Conservation (phyloP, 2,329 filamentous ascomycete genomes). For the Monosporascus ibericus region DNA sequence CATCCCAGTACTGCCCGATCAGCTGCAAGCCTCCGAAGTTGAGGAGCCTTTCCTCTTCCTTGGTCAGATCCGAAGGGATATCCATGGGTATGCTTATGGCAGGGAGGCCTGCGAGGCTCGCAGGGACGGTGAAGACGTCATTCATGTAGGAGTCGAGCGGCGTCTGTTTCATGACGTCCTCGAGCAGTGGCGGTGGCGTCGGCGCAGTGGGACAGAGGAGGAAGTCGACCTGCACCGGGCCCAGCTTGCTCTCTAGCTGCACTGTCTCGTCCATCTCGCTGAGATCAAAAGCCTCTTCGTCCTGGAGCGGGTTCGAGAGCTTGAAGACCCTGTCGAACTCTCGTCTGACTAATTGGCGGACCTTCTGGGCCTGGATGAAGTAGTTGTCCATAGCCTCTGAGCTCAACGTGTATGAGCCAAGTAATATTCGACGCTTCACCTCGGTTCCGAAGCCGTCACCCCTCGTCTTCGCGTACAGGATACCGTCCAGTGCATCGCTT, state of each 20-base stretch:
- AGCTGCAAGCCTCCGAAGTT: conserved; percentile 61
- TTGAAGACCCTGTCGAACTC: conserved; percentile 82
- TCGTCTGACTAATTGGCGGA: conserved; percentile 73
- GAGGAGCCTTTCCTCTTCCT: conserved; percentile 29
- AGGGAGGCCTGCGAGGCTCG: conserved; percentile 84
- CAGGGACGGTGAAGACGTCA: conserved; percentile 93
- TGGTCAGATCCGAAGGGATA: conserved; percentile 23
- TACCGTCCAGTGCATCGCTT: conserved; percentile 51
- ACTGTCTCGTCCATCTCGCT: conserved; percentile 52
- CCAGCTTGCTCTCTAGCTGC: conserved; percentile 48
- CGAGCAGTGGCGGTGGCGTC: conserved; percentile 61
- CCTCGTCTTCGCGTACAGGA: conserved; percentile 71
- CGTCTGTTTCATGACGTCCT: conserved; percentile 47
- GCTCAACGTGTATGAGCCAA: conserved; percentile 86
- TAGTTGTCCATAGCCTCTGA: conserved; percentile 93
- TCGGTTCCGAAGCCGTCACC: conserved; percentile 74
- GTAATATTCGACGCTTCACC: conserved; percentile 77
- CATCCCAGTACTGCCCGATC: conserved; percentile 77
- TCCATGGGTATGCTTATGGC: conserved; percentile 74
- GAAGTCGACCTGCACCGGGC: conserved; percentile 68
- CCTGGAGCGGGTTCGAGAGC: conserved; percentile 60
- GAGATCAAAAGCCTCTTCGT: conserved; percentile 47
- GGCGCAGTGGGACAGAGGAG: conserved; percentile 84
- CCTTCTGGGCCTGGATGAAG: conserved; percentile 87
- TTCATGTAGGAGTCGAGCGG: conserved; percentile 79